phyloP scores from a whole-genome alignment of 176 grass and related monocot species.

The Oryza meyeriana region DNA sequence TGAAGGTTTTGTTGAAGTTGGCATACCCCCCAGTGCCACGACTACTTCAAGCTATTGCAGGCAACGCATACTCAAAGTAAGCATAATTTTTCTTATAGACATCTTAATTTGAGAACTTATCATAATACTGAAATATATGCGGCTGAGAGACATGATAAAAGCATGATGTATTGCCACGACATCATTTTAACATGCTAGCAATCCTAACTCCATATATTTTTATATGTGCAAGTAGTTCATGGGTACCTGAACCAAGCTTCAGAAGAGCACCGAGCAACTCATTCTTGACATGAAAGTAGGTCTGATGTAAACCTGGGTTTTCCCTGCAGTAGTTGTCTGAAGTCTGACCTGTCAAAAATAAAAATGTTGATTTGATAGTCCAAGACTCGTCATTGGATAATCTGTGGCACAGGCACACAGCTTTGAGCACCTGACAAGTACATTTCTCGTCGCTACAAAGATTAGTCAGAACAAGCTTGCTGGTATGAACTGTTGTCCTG shows the following conservation, averaged over 20 bases:
- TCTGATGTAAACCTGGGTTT: not conserved
- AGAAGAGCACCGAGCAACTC: not conserved
- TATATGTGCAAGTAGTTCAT: too few relatives aligned
- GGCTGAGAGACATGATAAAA: too few relatives aligned
- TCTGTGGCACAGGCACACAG: not conserved
- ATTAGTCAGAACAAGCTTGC: not conserved
- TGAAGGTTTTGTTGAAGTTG: slow-evolving; percentile 6
- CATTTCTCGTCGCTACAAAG: not conserved
- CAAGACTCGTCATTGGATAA: not conserved
- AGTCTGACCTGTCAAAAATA: not conserved
- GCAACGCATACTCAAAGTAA: not conserved
- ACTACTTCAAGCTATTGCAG: slow-evolving; percentile 32
- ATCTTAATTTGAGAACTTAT: not conserved
- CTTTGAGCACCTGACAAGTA: not conserved
- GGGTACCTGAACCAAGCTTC: too few relatives aligned
- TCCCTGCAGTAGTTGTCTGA: not conserved
- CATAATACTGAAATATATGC: too few relatives aligned
- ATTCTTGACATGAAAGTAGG: not conserved
- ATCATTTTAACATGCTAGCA: too few relatives aligned
- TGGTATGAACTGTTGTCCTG: not conserved
- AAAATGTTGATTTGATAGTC: too few relatives aligned
- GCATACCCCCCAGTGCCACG: slow-evolving; percentile 42
- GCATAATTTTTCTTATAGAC: not conserved
- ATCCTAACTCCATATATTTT: too few relatives aligned
- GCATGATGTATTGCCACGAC: too few relatives aligned